Evolutionary conservation across 2,329 filamentous ascomycete genomes (phyloP), one percentile per base, ranked within the genome.

Genomic region (Fusarium compactum): DNA sequence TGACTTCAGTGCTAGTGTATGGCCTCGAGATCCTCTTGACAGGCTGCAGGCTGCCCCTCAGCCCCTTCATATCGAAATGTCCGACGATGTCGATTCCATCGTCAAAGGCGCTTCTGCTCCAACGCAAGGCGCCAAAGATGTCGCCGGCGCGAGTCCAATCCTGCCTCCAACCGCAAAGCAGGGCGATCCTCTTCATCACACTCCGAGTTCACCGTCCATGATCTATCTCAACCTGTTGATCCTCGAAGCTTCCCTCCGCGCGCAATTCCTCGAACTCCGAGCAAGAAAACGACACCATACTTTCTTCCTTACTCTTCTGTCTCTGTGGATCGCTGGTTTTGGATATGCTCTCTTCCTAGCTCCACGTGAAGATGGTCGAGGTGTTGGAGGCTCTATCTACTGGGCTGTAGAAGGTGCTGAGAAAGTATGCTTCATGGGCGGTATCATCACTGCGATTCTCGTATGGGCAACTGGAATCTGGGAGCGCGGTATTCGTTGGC

Each of bases 161-260:
- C 72, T 78, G 70, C 79, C 84, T 69, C 74, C 82, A 70, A 72
- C 83, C 73, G 76, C 74, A 73, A 86, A 85, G 74, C 80, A 84
- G 29, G 82, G 83, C 77, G 94, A 97, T 78, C 93, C 94, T 29
- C 87, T 95, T 68, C 91, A 90, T 74, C 90, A 91, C 67, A 89
- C 95, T 18, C 95, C 95, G n/a, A 95, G 92, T 77, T 94, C 93
- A 18, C 95, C 95, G 47, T 93, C 94, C 58, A 96, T 97, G 85
- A 98, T 99, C 78, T 99, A 99, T 83, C 90, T 99, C 76, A 99
- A 99, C 81, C 91, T 99, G 25, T 88, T 99, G 63, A 97, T 99
- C 76, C 92, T 99, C 80, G 96, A 99, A 80, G 94, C 94, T 51
- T 97, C 94, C 8, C 85, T 99, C 38, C 93, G 96, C 71, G 91